A percentile compares a stretch with the other conserved stretches of the same genome.
phyloP scores from a whole-genome alignment of 1,284 basidiomycete species.

The Pseudozyma sp. region DNA sequence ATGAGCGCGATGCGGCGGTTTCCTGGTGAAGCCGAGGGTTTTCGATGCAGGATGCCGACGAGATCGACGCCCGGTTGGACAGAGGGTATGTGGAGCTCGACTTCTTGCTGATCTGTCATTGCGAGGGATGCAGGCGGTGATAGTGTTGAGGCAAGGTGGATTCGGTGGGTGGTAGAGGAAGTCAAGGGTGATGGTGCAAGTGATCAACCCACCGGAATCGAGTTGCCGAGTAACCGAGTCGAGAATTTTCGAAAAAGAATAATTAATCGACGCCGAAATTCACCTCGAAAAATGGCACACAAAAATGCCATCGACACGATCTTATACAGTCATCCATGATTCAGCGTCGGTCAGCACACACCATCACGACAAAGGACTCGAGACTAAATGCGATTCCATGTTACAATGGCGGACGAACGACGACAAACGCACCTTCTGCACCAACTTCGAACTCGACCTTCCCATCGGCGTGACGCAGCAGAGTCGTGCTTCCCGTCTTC shows the following conservation, averaged over 20 bases:
- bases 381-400: not conserved
- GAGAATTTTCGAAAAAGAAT: too few species aligned
- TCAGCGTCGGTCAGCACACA: too few species aligned
- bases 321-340: too few species aligned
- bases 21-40: not conserved
- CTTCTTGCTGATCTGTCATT: slow-evolving; percentile 12
- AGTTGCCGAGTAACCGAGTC: too few species aligned
- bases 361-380: too few species aligned
- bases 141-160: not conserved
- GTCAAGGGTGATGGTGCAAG: too few species aligned
- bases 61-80: slow-evolving; percentile 13
- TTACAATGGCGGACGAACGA: slow-evolving; percentile 35
- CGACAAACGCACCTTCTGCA: slow-evolving; percentile 11
- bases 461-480: slow-evolving; percentile 25
- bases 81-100: slow-evolving; percentile 22
- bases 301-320: too few species aligned
- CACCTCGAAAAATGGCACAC: too few species aligned
- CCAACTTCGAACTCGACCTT: slow-evolving; percentile 11
- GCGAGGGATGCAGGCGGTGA: not conserved
- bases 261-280: too few species aligned
- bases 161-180: too few species aligned
- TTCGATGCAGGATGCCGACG: slow-evolving; percentile 27
- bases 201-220: too few species aligned
- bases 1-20: slow-evolving; percentile 45
- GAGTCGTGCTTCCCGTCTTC: slow-evolving; percentile 21